Evolutionary conservation across 352 stramenopile genomes (phyloP), one percentile per base, ranked within the genome.

Genomic region (Phytophthora palmivora): DNA sequence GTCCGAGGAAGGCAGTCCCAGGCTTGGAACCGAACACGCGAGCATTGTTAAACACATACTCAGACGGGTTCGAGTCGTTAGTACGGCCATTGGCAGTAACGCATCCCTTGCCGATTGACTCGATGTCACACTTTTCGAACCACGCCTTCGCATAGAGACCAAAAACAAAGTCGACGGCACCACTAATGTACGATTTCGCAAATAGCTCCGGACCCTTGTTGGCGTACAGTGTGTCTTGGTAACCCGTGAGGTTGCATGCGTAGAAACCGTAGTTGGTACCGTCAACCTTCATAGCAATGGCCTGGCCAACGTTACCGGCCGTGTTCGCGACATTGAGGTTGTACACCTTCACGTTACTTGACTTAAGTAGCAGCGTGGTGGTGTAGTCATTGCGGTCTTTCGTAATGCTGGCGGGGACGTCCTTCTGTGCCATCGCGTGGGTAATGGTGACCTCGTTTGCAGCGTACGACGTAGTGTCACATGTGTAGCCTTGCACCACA

Each of bases 31-130:
- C 58, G 19, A 55, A 67, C 22, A 67, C 58, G 12, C 33, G 39
- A 4, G 49, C 34, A 15, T 56, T 61, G 43, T 67, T 67, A 22
- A 67, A 67, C 9, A 67, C 58, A 37, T 67, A 67, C 16, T 49
- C 46, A 36, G 58, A 67, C 18, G 42, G 50, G 26, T 56, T 67
- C 16, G 58, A 45, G 14, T 67, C 42, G 26, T 61, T 51, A 6
- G 26, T 56, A 12, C 58, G 58, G n/a, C 58, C 58, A 24, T 61
- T 44, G 9, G 58, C 58, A 3, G 58, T 62, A 34, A 67, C 39
- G 43, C 51, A 53, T 10, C 46, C 46, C 14, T 53, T 53, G 4
- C n/a, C n/a, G n/a, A n/a, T n/a, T n/a, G n/a, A n/a, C n/a, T n/a
- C n/a, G n/a, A n/a, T n/a, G n/a, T n/a, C n/a, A n/a, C n/a, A n/a